Evolutionary conservation across 2,329 filamentous ascomycete species (phyloP).

Genomic region (Penicillium brevicompactum): DNA sequence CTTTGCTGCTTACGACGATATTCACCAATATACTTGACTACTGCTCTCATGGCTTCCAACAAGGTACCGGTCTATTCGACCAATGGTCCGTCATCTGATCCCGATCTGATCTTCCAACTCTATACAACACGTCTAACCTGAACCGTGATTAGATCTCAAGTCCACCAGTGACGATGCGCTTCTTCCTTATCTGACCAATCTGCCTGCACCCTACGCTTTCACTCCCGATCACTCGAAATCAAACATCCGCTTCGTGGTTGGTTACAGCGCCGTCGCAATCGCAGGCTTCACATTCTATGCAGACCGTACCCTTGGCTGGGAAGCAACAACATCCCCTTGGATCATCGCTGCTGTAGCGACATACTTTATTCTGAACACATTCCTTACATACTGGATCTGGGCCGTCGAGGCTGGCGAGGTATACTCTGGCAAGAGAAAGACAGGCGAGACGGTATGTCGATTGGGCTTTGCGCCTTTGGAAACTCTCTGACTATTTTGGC

Average conservation of each 20-base stretch:
- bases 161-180: conserved; percentile 96
- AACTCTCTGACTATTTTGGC: background rate
- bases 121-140: conserved; percentile 9
- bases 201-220: conserved; percentile 66
- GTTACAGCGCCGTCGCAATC: conserved; percentile 78
- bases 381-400: conserved; percentile 82
- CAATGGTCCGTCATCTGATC: conserved; percentile 43
- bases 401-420: conserved; percentile 78
- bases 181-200: conserved; percentile 85
- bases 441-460: conserved; percentile 61
- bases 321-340: conserved; percentile 73
- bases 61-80: conserved; percentile 50
- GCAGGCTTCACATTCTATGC: conserved; percentile 83
- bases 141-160: conserved; percentile 72
- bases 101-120: conserved; percentile 11
- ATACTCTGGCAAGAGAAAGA: conserved; percentile 73
- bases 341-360: conserved; percentile 76
- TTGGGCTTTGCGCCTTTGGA: background rate
- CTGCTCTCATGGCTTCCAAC: conserved; percentile 25
- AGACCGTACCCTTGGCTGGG: conserved; percentile 91
- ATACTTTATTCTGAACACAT: conserved; percentile 78
- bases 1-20: background rate
- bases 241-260: conserved; percentile 80
- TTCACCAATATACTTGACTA: background rate
- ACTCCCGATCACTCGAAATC: conserved; percentile 76